Conservation (phyloP, 2,329 filamentous ascomycete species). For the Microsporum ferrugineum region DNA sequence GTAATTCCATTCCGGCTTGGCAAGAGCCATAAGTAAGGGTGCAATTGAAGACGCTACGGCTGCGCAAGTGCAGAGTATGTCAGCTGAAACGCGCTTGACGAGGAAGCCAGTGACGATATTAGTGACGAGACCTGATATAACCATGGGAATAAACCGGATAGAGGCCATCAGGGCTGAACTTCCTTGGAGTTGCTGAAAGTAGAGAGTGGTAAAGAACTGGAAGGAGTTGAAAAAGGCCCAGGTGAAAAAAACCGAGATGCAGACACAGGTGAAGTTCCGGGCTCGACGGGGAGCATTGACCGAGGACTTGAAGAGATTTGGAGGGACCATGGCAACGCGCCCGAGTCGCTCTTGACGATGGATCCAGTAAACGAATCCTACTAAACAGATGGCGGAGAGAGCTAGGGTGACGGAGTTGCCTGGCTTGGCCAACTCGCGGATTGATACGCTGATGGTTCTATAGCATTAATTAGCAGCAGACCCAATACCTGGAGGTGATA, state of each 20-base stretch:
- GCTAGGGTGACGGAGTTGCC: constrained; percentile 32
- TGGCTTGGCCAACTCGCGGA: constrained; percentile 49
- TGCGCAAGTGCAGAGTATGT: constrained; percentile 8
- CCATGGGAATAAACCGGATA: constrained; percentile 37
- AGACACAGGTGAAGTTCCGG: constrained; percentile 42
- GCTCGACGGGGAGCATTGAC: constrained; percentile 38
- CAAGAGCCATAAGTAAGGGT: constrained; percentile 12
- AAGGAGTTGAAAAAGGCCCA: constrained; percentile 32
- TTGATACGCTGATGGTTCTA: constrained; percentile 29
- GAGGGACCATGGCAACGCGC: constrained; percentile 46
- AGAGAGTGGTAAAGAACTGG: constrained; percentile 13
- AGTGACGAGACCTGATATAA: constrained; percentile 28
- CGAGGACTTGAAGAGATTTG: constrained; percentile 45
- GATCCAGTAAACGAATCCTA: constrained; percentile 44
- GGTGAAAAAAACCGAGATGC: constrained; percentile 37
- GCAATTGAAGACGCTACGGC: constrained; percentile 9
- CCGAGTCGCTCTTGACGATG: constrained; percentile 34
- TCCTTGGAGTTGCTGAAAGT: constrained; percentile 43
- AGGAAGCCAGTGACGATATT: constrained; percentile 13
- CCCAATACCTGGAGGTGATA: neutral
- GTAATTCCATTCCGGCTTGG: constrained; percentile 8
- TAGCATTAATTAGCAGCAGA: neutral
- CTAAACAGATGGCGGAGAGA: constrained; percentile 23
- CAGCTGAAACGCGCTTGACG: constrained; percentile 9
- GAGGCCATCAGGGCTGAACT: constrained; percentile 38